Evolutionary conservation across 192 early-diverging fungal genomes (phyloP), one percentile per base, ranked within the genome.

Genomic region (Coemansia erecta): DNA sequence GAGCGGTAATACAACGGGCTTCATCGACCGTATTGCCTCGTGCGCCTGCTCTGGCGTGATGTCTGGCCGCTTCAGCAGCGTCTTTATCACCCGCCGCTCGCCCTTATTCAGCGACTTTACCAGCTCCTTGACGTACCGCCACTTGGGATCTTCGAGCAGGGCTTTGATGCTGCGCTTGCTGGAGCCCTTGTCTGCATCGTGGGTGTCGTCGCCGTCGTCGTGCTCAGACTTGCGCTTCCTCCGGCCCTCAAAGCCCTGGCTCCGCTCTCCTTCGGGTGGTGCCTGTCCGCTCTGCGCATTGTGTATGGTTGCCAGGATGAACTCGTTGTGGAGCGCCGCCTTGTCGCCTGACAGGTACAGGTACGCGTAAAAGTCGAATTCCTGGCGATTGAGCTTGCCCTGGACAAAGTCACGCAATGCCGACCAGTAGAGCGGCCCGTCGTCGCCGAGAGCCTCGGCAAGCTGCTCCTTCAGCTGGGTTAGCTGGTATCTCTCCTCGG

Each of bases 351-450:
- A 62, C 26, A 82, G 44, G 53, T 90, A 88, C 24, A 87, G 66
- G 69, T 87, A 85, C 37, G 87, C 89, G 61, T 87, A 90, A 74
- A 87, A 88, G 72, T 90, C 89, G 41, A 90, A 90, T 63, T 90
- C 89, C 56, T 87, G 87, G 12, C 87, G 84, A 58, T 88, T 87
- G 26, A 90, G 79, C 60, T 84, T 87, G 71, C 89, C 89, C 40
- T 83, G 84, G 26, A 90, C 84, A 72, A 90, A 90, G 40, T 90
- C 86, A 21, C 85, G 81, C 50, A 90, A 70, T 4, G 87, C 86
- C 33, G 86, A 70, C 89, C 89, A 90, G 61, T 90, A 90, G 7
- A 82, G 73, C 0, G 86, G 88, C 17, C 88, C 88, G 55, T 88
- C 86, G 53, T 90, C 88, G 49, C 88, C 87, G 2, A 90, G 77